Conservation (phyloP, 225 moss, liverwort and hornwort genomes). For the Antitrichia curtipendula region DNA sequence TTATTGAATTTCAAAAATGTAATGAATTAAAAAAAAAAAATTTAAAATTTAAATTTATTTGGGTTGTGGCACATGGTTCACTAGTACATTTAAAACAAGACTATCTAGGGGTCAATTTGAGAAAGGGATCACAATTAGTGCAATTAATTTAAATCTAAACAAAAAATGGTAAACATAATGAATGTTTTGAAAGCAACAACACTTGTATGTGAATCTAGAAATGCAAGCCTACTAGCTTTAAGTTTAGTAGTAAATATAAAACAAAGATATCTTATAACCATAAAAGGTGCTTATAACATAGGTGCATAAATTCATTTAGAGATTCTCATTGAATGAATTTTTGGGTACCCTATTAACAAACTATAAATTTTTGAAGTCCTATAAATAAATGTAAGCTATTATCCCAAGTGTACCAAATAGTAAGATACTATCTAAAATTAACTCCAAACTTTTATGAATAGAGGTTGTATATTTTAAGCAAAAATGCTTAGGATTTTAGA, state of each 20-base stretch:
- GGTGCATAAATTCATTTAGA: no score
- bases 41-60: no score
- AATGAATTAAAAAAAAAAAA: no score
- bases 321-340: neutral
- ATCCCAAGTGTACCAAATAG: neutral
- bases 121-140: neutral
- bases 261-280: neutral
- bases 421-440: neutral
- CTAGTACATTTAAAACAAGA: neutral
- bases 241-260: neutral
- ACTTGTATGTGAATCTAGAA: neutral
- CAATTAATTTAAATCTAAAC: neutral
- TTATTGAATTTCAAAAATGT: no score
- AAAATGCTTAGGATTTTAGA: neutral
- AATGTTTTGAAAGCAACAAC: neutral
- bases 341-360: neutral
- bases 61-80: no score
- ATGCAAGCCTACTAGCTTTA: neutral
- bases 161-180: no score
- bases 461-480: neutral
- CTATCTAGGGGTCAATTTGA: neutral
- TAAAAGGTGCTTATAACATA: neutral
- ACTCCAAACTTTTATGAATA: fast-evolving
- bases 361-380: neutral
- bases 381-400: neutral